Conservation (phyloP, 2,329 filamentous ascomycete species). For the Epichloe typhina region DNA sequence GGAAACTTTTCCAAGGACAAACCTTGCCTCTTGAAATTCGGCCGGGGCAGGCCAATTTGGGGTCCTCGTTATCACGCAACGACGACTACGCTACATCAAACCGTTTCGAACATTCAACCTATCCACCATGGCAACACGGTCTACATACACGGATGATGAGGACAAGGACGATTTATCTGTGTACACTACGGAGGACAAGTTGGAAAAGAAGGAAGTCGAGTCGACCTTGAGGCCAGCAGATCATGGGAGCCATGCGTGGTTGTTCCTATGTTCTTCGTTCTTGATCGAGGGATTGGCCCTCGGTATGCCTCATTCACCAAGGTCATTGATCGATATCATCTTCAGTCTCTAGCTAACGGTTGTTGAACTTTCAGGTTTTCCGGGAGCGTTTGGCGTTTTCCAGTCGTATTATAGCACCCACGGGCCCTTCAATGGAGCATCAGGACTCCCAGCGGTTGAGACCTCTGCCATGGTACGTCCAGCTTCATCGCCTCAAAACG, state of each 20-base stretch:
- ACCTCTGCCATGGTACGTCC: slow-evolving; percentile 37
- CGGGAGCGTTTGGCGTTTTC: slow-evolving; percentile 52
- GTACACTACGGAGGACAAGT: neutral
- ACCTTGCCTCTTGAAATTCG: neutral
- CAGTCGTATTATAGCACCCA: slow-evolving; percentile 49
- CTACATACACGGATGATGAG: neutral
- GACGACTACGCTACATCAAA: neutral
- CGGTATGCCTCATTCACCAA: slow-evolving; percentile 3
- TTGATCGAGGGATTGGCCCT: slow-evolving; percentile 10
- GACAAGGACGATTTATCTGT: slow-evolving; percentile 1
- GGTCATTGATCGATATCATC: too few species aligned
- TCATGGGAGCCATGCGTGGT: slow-evolving; percentile 23
- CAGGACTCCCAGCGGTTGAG: slow-evolving; percentile 43
- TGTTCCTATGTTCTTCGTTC: slow-evolving; percentile 14
- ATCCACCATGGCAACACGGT: neutral
- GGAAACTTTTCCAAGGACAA: neutral
- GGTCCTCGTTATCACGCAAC: neutral
- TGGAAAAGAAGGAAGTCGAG: neutral
- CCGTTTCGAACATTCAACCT: neutral
- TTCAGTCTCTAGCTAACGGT: neutral
- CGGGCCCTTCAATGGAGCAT: slow-evolving; percentile 36
- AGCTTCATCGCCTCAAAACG: neutral
- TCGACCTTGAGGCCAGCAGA: slow-evolving; percentile 9
- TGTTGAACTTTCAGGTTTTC: slow-evolving; percentile 34
- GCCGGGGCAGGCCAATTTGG: neutral